Percentiles rank a stretch among this genome's conserved stretches.
phyloP scores from a whole-genome alignment of 441 rosid genomes.

The Pelargonium myrrhifolium region DNA sequence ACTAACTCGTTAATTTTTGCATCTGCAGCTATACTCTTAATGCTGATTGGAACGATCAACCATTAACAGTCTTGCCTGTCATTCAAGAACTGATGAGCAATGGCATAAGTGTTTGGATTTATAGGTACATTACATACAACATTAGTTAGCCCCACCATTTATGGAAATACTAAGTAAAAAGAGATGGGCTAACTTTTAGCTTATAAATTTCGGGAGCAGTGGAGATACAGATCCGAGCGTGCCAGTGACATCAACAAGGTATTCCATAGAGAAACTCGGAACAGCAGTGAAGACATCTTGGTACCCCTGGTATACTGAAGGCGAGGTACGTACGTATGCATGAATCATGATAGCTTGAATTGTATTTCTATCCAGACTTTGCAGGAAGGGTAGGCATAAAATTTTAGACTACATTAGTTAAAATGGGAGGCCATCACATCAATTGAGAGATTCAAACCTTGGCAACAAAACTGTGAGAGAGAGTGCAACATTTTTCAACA shows the following conservation, averaged over 20 bases:
- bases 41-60: neutral
- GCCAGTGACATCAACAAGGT: constrained; percentile 18
- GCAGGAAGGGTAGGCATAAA: too few relatives aligned
- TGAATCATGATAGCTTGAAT: too few relatives aligned
- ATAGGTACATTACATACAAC: constrained; percentile 5
- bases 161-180: neutral
- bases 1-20: neutral
- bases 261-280: constrained; percentile 16
- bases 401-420: too few relatives aligned
- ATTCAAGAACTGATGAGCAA: constrained; percentile 12
- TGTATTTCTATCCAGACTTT: too few relatives aligned
- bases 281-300: constrained; percentile 6
- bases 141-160: too few relatives aligned
- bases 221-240: constrained; percentile 22
- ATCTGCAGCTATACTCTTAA: neutral
- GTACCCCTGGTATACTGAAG: constrained; percentile 18
- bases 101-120: constrained; percentile 19
- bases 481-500: too few relatives aligned
- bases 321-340: constrained; percentile 10
- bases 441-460: too few relatives aligned
- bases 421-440: too few relatives aligned
- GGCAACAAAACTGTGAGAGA: too few relatives aligned
- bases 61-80: neutral
- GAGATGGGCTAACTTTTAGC: neutral
- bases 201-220: neutral